These are phyloP conservation scores for Metschnikowia vanudenii DNA, from an alignment of 805 yeast genomes.

Conservation along the genomic window DNA sequence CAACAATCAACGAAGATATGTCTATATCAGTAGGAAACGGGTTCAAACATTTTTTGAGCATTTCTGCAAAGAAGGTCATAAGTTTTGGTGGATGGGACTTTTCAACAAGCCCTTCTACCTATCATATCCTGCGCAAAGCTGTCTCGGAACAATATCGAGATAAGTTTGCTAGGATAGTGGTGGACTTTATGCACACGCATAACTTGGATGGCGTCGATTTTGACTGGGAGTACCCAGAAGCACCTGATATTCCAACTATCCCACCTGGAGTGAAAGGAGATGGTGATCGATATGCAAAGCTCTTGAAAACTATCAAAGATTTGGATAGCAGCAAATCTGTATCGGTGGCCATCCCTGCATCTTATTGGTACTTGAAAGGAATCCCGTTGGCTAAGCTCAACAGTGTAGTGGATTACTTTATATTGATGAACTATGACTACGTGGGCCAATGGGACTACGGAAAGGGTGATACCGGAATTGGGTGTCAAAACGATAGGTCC, in stretches of 20 bases:
- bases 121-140: not conserved
- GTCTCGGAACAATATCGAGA: not conserved
- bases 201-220: not conserved
- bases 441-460: constrained; percentile 1
- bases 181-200: not conserved
- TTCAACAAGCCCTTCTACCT: not conserved
- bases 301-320: not conserved
- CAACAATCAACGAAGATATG: not conserved
- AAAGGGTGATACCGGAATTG: not conserved
- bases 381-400: not conserved
- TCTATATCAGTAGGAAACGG: not conserved
- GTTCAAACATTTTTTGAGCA: not conserved
- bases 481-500: not conserved
- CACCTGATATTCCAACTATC: not conserved
- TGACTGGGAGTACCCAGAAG: constrained; percentile 2
- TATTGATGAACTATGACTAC: constrained; percentile 1
- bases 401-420: not conserved
- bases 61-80: not conserved
- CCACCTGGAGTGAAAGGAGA: not conserved
- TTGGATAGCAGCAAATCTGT: not conserved
- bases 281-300: not conserved
- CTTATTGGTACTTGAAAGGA: not conserved
- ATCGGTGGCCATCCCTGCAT: constrained; percentile 1
- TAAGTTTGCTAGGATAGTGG: not conserved
- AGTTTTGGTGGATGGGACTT: constrained; percentile 2